A percentile compares a stretch with the other conserved stretches of the same genome.
These are phyloP conservation scores for Heritiera littoralis DNA, from an alignment of 345 rosid genomes.

Conservation along the genomic window DNA sequence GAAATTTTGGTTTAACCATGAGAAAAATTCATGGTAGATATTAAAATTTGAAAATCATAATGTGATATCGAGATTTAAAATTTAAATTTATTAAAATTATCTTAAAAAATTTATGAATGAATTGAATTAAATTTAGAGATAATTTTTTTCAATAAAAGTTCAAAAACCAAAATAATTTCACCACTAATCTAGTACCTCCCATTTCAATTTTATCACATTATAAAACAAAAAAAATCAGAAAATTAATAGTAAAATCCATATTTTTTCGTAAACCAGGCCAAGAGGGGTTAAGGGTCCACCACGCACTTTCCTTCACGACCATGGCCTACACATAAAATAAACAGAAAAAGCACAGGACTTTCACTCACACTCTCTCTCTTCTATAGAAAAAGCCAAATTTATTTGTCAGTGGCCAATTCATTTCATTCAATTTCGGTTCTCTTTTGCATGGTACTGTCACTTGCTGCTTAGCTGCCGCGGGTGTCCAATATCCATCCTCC, in stretches of 20 bases:
- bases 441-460: conserved; percentile 38
- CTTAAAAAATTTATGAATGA: too few species aligned
- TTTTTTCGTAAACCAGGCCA: background rate
- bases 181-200: background rate
- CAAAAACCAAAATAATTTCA: background rate
- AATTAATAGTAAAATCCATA: background rate
- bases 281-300: conserved; percentile 9
- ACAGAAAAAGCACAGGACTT: background rate
- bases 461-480: conserved; percentile 14
- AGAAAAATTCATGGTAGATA: too few species aligned
- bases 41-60: too few species aligned
- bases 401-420: conserved; percentile 15
- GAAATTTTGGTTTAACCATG: too few species aligned
- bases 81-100: too few species aligned
- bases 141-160: background rate
- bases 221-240: background rate
- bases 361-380: background rate
- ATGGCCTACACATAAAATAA: background rate
- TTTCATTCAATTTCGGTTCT: conserved; percentile 1
- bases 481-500: background rate
- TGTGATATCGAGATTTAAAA: too few species aligned
- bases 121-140: too few species aligned
- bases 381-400: conserved; percentile 14
- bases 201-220: background rate
- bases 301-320: conserved; percentile 1